These are phyloP conservation scores for Pythium vanterpoolii DNA, from an alignment of 352 stramenopile species.

Conservation along the genomic window DNA sequence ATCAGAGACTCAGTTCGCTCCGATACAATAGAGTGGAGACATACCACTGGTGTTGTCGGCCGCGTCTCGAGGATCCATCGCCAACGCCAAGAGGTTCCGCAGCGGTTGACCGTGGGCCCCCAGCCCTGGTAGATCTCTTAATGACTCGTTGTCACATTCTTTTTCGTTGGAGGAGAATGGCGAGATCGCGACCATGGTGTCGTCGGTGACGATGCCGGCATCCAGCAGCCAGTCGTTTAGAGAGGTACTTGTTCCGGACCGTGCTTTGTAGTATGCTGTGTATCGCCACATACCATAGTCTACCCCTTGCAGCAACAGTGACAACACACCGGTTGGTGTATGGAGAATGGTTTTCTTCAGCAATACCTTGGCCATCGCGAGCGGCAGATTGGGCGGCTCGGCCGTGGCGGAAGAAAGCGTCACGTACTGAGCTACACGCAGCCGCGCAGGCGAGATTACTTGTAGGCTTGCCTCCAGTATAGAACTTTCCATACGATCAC, in stretches of 20 bases:
- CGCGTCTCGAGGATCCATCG: neutral
- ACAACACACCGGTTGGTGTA: conserved; percentile 25
- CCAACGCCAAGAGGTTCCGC: conserved; percentile 12
- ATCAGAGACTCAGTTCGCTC: too few species aligned
- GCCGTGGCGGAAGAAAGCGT: conserved; percentile 34
- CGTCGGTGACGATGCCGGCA: conserved; percentile 46
- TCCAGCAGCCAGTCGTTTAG: conserved; percentile 12
- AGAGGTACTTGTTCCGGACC: neutral
- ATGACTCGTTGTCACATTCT: neutral
- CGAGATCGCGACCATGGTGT: conserved; percentile 61
- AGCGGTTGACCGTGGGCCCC: conserved; percentile 30
- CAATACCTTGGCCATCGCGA: conserved; percentile 37
- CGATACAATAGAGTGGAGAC: too few species aligned
- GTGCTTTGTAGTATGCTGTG: conserved; percentile 35
- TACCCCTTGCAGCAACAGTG: conserved; percentile 45
- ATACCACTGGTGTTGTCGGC: neutral
- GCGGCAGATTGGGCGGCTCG: conserved; percentile 38
- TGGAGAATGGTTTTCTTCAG: conserved; percentile 51
- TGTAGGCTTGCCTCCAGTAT: neutral
- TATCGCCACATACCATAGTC: conserved; percentile 63
- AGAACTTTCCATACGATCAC: neutral
- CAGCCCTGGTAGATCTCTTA: conserved; percentile 24
- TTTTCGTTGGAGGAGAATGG: conserved; percentile 27
- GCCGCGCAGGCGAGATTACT: conserved; percentile 16
- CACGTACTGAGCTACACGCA: conserved; percentile 52